These are phyloP conservation scores for Ramularia endophylla DNA, from an alignment of 2,329 filamentous ascomycete species.

Conservation along the genomic window DNA sequence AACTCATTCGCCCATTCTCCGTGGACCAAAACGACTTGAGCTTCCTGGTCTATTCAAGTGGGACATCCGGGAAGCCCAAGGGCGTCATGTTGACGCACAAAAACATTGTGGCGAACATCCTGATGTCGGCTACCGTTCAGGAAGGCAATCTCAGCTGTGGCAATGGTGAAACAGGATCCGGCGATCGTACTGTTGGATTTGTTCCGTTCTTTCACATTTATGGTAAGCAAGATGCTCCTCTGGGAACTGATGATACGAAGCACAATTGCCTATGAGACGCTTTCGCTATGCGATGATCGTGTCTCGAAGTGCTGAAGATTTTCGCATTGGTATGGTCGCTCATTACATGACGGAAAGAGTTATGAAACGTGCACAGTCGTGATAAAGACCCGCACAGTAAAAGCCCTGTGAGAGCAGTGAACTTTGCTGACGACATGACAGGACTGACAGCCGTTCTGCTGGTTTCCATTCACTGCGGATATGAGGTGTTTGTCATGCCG, in stretches of 20 bases:
- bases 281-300: too few species aligned
- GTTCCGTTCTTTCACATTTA: slow-evolving; percentile 91
- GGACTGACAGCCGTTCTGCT: slow-evolving; percentile 64
- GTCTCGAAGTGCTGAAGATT: too few species aligned
- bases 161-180: slow-evolving; percentile 40
- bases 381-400: too few species aligned
- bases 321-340: too few species aligned
- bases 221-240: slow-evolving; percentile 35
- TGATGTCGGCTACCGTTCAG: slow-evolving; percentile 31
- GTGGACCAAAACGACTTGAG: slow-evolving; percentile 64
- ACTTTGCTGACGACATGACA: too few species aligned
- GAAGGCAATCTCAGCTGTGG: slow-evolving; percentile 44
- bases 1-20: not conserved
- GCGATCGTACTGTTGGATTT: slow-evolving; percentile 68
- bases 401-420: too few species aligned
- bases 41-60: slow-evolving; percentile 81
- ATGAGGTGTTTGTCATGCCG: slow-evolving; percentile 62
- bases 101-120: slow-evolving; percentile 70
- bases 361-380: too few species aligned
- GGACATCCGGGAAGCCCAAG: slow-evolving; percentile 85
- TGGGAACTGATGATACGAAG: too few species aligned
- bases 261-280: too few species aligned
- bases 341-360: too few species aligned
- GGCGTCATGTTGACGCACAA: slow-evolving; percentile 79
- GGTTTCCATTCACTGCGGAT: slow-evolving; percentile 57